Conservation (phyloP, 768 basidiomycete genomes). For the Suillus alpinus region DNA sequence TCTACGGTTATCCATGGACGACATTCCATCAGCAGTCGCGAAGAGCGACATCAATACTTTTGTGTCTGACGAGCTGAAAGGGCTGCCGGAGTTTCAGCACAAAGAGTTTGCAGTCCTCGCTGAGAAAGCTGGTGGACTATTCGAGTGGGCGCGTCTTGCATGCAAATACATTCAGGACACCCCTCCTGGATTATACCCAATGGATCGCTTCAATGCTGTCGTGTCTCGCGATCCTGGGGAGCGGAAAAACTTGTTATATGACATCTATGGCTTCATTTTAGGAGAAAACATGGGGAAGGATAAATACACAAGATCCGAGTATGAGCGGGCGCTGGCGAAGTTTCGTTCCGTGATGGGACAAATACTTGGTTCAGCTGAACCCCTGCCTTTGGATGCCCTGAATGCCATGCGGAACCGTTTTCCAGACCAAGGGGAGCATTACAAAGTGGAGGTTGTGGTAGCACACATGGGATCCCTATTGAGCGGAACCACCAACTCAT, state of each 20-base stretch:
- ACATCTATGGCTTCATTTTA: not conserved
- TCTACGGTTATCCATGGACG: not conserved
- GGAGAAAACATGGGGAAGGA: not conserved
- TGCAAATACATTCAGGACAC: not conserved
- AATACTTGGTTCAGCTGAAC: not conserved
- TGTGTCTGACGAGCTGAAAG: not conserved
- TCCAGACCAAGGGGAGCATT: not conserved
- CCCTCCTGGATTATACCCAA: not conserved
- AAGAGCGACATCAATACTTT: not conserved
- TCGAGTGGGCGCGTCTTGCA: slow-evolving; percentile 10
- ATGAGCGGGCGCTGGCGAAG: not conserved
- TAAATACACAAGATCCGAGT: not conserved
- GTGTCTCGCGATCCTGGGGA: not conserved
- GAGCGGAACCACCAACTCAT: not conserved
- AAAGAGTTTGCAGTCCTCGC: not conserved
- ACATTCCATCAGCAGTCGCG: not conserved
- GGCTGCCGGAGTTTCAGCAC: not conserved
- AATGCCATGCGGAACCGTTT: not conserved
- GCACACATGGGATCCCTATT: slow-evolving; percentile 4
- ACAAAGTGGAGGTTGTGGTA: not conserved
- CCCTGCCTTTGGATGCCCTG: not conserved
- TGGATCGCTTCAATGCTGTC: not conserved
- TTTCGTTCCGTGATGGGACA: slow-evolving; percentile 7
- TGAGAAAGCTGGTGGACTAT: slow-evolving; percentile 1
- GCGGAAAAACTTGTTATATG: not conserved